These are phyloP conservation scores for Purpureocillium takamizusanense DNA, from an alignment of 2,329 filamentous ascomycete genomes.

Conservation along the genomic window DNA sequence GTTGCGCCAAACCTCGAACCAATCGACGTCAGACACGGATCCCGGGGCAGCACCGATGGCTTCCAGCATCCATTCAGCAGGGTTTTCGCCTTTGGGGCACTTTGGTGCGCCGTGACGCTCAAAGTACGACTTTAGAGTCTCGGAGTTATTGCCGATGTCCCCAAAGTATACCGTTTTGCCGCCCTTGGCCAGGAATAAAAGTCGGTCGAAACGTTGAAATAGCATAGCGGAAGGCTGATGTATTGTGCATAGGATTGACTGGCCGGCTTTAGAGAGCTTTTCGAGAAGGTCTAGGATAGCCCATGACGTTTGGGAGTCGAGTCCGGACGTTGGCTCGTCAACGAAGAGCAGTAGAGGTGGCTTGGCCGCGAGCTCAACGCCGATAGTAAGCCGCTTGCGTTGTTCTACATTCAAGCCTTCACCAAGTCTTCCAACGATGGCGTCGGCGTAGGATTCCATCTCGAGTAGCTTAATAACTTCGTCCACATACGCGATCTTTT, in stretches of 20 bases:
- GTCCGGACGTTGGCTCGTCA: conserved; percentile 44
- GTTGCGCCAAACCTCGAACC: too few relatives aligned
- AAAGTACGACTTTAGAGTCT: conserved; percentile 45
- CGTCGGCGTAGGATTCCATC: conserved; percentile 24
- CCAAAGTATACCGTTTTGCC: conserved; percentile 39
- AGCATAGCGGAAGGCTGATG: conserved; percentile 34
- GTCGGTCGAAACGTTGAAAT: conserved; percentile 32
- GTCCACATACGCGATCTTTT: conserved; percentile 37
- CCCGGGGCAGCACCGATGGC: conserved; percentile 33
- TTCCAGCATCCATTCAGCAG: conserved; percentile 58
- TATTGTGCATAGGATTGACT: conserved; percentile 40
- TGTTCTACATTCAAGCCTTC: conserved; percentile 40
- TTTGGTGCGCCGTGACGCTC: conserved; percentile 46
- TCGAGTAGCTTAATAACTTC: too few relatives aligned
- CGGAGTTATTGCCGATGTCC: conserved; percentile 18
- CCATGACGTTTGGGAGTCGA: conserved; percentile 56
- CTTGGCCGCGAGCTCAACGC: conserved; percentile 34
- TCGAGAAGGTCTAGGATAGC: conserved; percentile 64
- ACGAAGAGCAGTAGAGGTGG: conserved; percentile 41
- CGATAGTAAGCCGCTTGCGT: conserved; percentile 41
- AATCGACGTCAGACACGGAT: too few relatives aligned
- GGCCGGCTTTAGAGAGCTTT: conserved; percentile 45
- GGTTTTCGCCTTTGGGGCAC: conserved; percentile 46
- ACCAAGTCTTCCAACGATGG: conserved; percentile 35
- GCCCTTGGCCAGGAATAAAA: conserved; percentile 45